Evolutionary conservation across 805 yeast genomes (phyloP).

Genomic region (Starmera caribaea): DNA sequence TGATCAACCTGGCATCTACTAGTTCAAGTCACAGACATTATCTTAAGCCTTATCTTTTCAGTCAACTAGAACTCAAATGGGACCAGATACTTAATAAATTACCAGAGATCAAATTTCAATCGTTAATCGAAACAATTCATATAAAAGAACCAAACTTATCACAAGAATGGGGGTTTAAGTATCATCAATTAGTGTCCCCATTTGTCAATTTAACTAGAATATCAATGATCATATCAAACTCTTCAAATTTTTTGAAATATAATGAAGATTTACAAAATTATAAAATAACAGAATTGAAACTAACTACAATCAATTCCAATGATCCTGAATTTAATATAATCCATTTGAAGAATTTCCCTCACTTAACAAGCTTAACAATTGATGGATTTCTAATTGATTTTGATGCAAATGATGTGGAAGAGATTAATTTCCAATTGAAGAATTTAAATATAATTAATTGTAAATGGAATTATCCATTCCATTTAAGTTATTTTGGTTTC

Average conservation of each 20-base stretch:
- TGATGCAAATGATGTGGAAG: conserved; percentile 24
- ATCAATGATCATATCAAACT: conserved; percentile 17
- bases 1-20: conserved; percentile 7
- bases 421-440: conserved; percentile 13
- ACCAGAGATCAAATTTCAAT: not conserved
- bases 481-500: conserved; percentile 22
- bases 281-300: conserved; percentile 9
- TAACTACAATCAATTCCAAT: conserved; percentile 13
- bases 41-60: conserved; percentile 14
- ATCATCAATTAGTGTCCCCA: conserved; percentile 13
- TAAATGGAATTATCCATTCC: conserved; percentile 50
- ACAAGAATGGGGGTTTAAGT: conserved; percentile 26
- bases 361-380: conserved; percentile 25
- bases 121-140: conserved; percentile 15
- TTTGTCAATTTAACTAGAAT: conserved; percentile 16
- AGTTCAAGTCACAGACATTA: conserved; percentile 3
- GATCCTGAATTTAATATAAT: conserved; percentile 29
- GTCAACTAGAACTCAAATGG: conserved; percentile 9
- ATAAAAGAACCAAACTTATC: conserved; percentile 20
- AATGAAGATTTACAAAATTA: conserved; percentile 4
- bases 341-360: conserved; percentile 30
- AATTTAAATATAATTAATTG: conserved; percentile 31
- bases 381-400: conserved; percentile 32
- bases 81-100: conserved; percentile 1
- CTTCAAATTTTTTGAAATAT: conserved; percentile 27